These are phyloP conservation scores for Trichopus zeylanicus DNA, from an alignment of 116 monocot genomes.

Conservation along the genomic window DNA sequence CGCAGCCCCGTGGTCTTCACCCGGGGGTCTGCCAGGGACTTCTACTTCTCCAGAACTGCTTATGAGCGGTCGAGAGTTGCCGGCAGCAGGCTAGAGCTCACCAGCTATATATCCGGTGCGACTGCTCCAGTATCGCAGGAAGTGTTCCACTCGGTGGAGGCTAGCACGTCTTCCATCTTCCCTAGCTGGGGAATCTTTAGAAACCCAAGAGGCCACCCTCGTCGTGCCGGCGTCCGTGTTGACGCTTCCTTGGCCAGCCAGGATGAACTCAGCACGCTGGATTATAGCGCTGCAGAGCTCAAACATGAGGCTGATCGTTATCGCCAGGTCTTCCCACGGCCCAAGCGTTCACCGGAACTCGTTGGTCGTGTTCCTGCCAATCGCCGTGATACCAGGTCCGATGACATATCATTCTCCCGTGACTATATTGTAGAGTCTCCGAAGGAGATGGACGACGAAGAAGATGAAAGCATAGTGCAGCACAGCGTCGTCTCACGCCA, in stretches of 20 bases:
- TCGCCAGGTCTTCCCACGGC: background rate
- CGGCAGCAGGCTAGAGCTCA: slow-evolving; percentile 17
- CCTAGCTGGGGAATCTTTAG: background rate
- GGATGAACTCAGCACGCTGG: slow-evolving; percentile 8
- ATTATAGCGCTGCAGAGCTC: background rate
- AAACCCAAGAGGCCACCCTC: background rate
- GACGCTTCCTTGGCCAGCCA: slow-evolving; percentile 11
- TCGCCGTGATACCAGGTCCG: background rate
- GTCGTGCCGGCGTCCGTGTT: background rate
- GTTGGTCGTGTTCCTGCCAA: too few species aligned
- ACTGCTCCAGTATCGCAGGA: background rate
- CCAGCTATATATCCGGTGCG: slow-evolving; percentile 14
- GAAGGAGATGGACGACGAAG: background rate
- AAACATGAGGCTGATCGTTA: too few species aligned
- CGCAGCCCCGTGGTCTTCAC: slow-evolving; percentile 2
- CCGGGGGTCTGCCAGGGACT: slow-evolving; percentile 21
- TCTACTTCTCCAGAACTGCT: slow-evolving; percentile 14
- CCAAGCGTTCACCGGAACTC: background rate
- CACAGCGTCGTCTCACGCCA: background rate
- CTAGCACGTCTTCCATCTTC: background rate
- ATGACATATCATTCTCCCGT: slow-evolving; percentile 13
- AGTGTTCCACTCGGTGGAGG: background rate
- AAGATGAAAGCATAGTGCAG: background rate
- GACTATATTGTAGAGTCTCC: background rate
- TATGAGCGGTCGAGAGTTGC: background rate